phyloP scores from a whole-genome alignment of 1,139 yeast species.

The Yarrowia galli region DNA sequence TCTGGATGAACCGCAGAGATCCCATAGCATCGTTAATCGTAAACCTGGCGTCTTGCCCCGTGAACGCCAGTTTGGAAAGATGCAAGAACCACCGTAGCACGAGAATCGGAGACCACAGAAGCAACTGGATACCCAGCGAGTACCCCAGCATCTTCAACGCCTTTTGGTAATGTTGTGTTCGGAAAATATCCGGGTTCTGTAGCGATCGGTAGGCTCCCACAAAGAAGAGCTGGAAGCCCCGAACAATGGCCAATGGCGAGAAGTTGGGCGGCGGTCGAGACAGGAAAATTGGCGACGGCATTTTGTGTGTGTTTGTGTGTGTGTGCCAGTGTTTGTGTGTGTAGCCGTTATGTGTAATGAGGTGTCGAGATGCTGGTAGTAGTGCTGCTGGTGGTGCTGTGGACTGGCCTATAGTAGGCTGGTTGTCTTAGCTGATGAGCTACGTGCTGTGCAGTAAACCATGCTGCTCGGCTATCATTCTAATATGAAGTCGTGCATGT shows the following conservation, averaged over 20 bases:
- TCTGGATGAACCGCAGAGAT: constrained; percentile 51
- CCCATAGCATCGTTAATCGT: constrained; percentile 44
- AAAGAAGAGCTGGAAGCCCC: constrained; percentile 63
- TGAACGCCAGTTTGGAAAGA: constrained; percentile 43
- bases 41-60: constrained; percentile 40
- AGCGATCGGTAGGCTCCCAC: constrained; percentile 60
- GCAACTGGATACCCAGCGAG: constrained; percentile 54
- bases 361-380: neutral
- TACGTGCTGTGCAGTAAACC: neutral
- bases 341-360: too few relatives aligned
- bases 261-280: constrained; percentile 61
- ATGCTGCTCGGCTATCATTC: neutral
- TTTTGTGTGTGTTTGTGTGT: constrained; percentile 41
- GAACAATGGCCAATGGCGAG: constrained; percentile 56
- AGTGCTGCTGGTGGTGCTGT: neutral
- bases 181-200: constrained; percentile 55
- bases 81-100: constrained; percentile 43
- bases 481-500: constrained; percentile 16
- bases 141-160: constrained; percentile 52
- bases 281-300: constrained; percentile 61
- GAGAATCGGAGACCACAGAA: constrained; percentile 53
- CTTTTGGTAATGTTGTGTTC: constrained; percentile 51
- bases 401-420: neutral
- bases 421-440: constrained; percentile 1
- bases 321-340: too few relatives aligned